These are phyloP conservation scores for Penicillium robsamsonii DNA, from an alignment of 495 filamentous ascomycete genomes.

Conservation along the genomic window DNA sequence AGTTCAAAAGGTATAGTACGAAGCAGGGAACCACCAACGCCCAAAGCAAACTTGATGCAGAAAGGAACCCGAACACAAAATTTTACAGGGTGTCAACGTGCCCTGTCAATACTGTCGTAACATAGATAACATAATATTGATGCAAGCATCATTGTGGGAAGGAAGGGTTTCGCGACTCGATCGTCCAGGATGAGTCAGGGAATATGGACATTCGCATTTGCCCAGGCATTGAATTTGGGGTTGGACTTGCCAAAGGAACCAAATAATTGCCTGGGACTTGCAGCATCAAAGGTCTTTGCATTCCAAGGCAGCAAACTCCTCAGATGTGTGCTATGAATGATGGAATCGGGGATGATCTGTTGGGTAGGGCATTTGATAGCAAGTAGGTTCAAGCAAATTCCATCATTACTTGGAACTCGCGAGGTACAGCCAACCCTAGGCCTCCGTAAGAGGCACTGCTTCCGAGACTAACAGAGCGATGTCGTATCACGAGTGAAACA, in stretches of 20 bases:
- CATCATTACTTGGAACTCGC: slow-evolving; percentile 6
- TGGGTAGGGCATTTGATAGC: not conserved
- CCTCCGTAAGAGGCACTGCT: not conserved
- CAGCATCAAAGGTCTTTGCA: not conserved
- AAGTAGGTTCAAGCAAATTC: slow-evolving; percentile 7
- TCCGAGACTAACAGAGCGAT: not conserved
- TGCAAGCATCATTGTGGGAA: slow-evolving; percentile 26
- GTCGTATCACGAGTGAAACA: slow-evolving; percentile 80
- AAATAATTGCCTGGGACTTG: not conserved
- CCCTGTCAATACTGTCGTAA: slow-evolving; percentile 23
- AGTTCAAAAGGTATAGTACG: slow-evolving; percentile 32
- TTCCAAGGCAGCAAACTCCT: not conserved
- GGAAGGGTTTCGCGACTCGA: slow-evolving; percentile 9
- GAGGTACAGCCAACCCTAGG: not conserved
- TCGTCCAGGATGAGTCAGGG: slow-evolving; percentile 24
- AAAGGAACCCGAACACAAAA: slow-evolving; percentile 18
- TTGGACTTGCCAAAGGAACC: not conserved
- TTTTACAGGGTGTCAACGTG: slow-evolving; percentile 11
- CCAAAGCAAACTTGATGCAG: slow-evolving; percentile 12
- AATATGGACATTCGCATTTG: slow-evolving; percentile 7
- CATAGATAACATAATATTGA: slow-evolving; percentile 19
- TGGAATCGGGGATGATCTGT: not conserved
- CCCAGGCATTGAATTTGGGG: slow-evolving; percentile 7
- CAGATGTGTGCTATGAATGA: not conserved
- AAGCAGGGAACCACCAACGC: slow-evolving; percentile 19